A percentile compares a stretch with the other conserved stretches of the same genome.
These are phyloP conservation scores for Neonectria magnoliae DNA, from an alignment of 2,329 filamentous ascomycete species.

Conservation along the genomic window DNA sequence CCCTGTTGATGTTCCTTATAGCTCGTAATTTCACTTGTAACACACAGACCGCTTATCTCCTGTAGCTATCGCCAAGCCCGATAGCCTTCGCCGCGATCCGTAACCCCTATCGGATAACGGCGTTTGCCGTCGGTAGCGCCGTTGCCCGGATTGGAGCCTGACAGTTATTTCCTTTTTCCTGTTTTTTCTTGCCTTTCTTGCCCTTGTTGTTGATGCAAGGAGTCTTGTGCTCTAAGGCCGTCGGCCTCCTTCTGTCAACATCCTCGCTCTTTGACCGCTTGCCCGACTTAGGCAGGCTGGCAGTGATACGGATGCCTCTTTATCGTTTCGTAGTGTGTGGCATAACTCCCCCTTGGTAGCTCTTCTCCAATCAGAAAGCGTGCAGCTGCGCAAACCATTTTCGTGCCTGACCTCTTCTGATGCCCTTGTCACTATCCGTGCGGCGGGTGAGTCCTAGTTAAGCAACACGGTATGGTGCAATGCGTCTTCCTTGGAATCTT, in stretches of 20 bases:
- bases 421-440: not conserved
- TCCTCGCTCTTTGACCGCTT: not conserved
- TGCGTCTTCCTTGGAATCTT: not conserved
- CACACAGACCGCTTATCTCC: no score
- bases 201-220: not conserved
- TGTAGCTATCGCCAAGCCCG: no score
- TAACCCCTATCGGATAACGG: no score
- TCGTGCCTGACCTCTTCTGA: not conserved
- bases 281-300: not conserved
- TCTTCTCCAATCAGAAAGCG: not conserved
- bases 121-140: no score
- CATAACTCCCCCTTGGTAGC: not conserved
- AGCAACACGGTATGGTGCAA: not conserved
- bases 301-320: not conserved
- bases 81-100: no score
- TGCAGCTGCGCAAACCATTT: not conserved
- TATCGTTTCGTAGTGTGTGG: not conserved
- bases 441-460: not conserved
- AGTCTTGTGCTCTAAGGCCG: not conserved
- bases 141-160: no score
- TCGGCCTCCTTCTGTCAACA: not conserved
- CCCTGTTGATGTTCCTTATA: no score
- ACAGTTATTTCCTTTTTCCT: no score
- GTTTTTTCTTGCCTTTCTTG: not conserved
- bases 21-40: no score